Evolutionary conservation across 2,329 filamentous ascomycete species (phyloP), one percentile per base, ranked within the genome.

Genomic region (Pseudocercospora vitis): DNA sequence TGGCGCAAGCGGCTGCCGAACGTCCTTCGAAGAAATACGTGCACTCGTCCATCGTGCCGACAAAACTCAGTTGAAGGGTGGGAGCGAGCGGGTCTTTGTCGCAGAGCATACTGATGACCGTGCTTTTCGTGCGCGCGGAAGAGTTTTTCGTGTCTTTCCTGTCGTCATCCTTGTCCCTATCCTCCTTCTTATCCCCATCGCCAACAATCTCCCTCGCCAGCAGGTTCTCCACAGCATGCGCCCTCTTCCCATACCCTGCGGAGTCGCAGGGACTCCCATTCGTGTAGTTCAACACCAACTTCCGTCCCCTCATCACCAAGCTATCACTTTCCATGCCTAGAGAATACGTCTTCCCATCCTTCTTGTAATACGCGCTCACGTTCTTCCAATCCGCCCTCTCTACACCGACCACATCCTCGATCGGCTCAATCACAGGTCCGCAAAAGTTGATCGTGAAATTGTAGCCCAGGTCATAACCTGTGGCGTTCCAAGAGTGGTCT

Each of bases 1-100:
- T 91, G 73, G 74, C 89, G 78, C 94, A 99, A 8, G 91, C 92
- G 62, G 90, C 87, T 40, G 83, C 80, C 19, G 89, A 94, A 60
- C 92, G 87, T 46, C 91, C 86, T 71, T 97, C 91, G 75, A 99
- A 99, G 73, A 95, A 88, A 74, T 97, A 99, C 24, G 89, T 84
- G 78, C 94, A 99, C 56, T 95, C 87, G 68, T 97, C 91, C 33
- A 89, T 86, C 57, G 66, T 70, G 55, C 88, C 89, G 55, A 97
- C 86, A 70, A 96, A 99, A 16, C 89, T 90, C 31, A 94, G 78
- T 3, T 82, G 81, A 3, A 91, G 86, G 33, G 82, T 79, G 3
- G 82, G 81, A 24, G 79, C 80, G 1, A 86, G 77, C 1, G 89
- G 84, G 64, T 96, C 91, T 58, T 83, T 84, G 69, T 96, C 91